Conservation (phyloP, 352 stramenopile species). For the Globisporangium spinosum region DNA sequence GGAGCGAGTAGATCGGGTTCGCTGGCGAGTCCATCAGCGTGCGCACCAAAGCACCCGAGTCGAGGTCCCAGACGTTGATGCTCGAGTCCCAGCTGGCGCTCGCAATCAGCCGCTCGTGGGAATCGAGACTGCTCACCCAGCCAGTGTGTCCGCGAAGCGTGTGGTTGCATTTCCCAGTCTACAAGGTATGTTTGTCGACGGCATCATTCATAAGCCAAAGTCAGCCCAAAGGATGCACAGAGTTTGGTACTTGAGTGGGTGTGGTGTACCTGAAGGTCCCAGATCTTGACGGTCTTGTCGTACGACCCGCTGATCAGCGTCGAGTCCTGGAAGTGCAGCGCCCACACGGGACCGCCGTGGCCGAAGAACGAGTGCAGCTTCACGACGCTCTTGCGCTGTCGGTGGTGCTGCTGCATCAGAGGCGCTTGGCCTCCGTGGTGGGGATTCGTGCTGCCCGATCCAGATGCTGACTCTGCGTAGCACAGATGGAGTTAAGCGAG, state of each 20-base stretch:
- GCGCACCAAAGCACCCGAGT: slow-evolving; percentile 17
- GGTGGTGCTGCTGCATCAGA: slow-evolving; percentile 30
- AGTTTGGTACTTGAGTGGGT: background rate
- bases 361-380: slow-evolving; percentile 33
- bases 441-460: background rate
- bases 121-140: slow-evolving; percentile 24
- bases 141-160: slow-evolving; percentile 27
- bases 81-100: slow-evolving; percentile 24
- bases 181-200: background rate
- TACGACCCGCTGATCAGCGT: slow-evolving; percentile 30
- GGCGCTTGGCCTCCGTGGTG: background rate
- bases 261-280: slow-evolving; percentile 24
- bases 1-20: slow-evolving; percentile 30
- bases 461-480: background rate
- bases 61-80: slow-evolving; percentile 25
- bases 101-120: slow-evolving; percentile 8
- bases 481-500: background rate
- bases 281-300: slow-evolving; percentile 36
- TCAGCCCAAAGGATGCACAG: background rate
- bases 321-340: slow-evolving; percentile 21
- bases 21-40: slow-evolving; percentile 21
- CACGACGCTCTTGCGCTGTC: slow-evolving; percentile 22
- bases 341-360: slow-evolving; percentile 28
- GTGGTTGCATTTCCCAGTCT: slow-evolving; percentile 23
- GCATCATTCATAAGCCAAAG: background rate